These are phyloP conservation scores for Lycium ferocissimum DNA, from an alignment of 257 asterid species.

Conservation along the genomic window DNA sequence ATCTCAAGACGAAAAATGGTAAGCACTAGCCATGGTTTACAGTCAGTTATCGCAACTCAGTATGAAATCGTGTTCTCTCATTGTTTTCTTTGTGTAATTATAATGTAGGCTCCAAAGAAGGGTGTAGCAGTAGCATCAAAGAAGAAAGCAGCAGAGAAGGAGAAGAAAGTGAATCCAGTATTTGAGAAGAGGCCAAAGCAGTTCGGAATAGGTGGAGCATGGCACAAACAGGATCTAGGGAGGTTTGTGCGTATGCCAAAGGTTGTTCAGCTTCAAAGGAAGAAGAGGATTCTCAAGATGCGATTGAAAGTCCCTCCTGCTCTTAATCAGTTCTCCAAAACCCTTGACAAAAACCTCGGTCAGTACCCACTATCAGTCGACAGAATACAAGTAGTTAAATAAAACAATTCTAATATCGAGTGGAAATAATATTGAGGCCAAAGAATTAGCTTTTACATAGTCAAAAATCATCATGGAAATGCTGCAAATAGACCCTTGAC, in stretches of 20 bases:
- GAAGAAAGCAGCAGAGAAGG: slow-evolving; percentile 36
- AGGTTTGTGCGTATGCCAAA: too few relatives aligned
- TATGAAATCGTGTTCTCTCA: too few relatives aligned
- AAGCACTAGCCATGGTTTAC: too few relatives aligned
- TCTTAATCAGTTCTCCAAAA: slow-evolving; percentile 55
- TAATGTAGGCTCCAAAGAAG: slow-evolving; percentile 40
- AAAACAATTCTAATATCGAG: too few relatives aligned
- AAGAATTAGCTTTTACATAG: too few relatives aligned
- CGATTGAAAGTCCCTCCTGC: slow-evolving; percentile 59
- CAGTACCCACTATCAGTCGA: background rate
- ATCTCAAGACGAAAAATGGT: too few relatives aligned
- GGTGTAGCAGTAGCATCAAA: slow-evolving; percentile 38
- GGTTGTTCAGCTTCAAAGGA: slow-evolving; percentile 35
- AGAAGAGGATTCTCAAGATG: slow-evolving; percentile 53
- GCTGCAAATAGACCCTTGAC: too few relatives aligned
- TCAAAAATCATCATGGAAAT: too few relatives aligned
- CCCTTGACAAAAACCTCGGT: slow-evolving; percentile 59
- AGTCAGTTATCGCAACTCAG: too few relatives aligned
- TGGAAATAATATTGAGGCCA: too few relatives aligned
- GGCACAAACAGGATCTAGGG: slow-evolving; percentile 46
- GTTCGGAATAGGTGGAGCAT: slow-evolving; percentile 55
- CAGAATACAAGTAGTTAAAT: too few relatives aligned
- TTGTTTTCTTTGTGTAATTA: too few relatives aligned
- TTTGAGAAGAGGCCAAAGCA: slow-evolving; percentile 55
- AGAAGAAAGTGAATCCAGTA: slow-evolving; percentile 49